Base-by-base conservation (phyloP, 495 filamentous ascomycete genomes). In the Staphylotrichum longicolle region DNA sequence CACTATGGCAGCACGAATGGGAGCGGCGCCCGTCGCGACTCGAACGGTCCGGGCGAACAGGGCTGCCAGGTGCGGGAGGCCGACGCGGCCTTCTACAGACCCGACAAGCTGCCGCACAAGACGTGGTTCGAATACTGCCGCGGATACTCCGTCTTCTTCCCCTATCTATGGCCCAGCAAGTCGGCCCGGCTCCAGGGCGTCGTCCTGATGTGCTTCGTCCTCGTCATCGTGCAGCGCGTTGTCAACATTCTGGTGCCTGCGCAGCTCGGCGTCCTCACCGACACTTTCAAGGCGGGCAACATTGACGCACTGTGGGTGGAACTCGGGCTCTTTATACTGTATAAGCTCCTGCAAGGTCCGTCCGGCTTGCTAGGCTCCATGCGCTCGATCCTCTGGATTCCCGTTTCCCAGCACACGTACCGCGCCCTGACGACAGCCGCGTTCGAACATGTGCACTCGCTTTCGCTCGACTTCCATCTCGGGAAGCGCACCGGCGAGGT, bases 401-500 rank as follows among this genome's bases (percentile, higher is more conserved):
- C 94, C 1, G 90, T 98, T 54, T 86, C 91, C 41, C 94, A 98
- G 70, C 96, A 97, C 73, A 95, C 93, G 7, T 98, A 97, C 72
- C 89, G 91, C 72, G 91, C 94, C 53, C 82, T 98, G 35, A 96
- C 91, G 2, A 93, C 92, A 3, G 91, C 94, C 7, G 89, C 93
- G 6, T 98, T 98, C 67, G 94, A 98, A 72, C 94, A 98, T 70
- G 94, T 98, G 15, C 94, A 98, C 73, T 85, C 87, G 42, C 84
- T 98, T 14, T 96, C 93, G 74, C 79, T 97, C 65, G 94, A 98
- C 69, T 98, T 98, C 68, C 94, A 98, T 73, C 83, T 97, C 10
- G 90, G 91, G 47, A 98, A 98, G 76, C 91, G 93, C 73, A 98
- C 94, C 1, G 94, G 94, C 32, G 94, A 98, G 73, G 92, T 98